phyloP scores from a whole-genome alignment of 305 asterid genomes.

The Fraxinus latifolia region DNA sequence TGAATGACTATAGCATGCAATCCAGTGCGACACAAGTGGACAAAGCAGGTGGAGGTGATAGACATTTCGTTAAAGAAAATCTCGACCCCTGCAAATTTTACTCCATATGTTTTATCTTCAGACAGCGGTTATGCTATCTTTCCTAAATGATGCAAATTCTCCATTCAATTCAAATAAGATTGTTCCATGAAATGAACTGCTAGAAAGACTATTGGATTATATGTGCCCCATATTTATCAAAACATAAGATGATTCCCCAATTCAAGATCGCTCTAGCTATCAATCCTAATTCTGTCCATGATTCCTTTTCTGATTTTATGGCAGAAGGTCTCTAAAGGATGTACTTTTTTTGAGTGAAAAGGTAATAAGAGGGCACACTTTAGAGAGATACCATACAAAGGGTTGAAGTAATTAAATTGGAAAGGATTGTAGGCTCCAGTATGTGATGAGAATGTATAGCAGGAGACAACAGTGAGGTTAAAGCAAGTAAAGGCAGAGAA shows the following conservation, averaged over 20 bases:
- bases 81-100: background rate
- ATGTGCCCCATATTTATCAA: background rate
- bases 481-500: background rate
- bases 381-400: background rate
- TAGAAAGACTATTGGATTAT: background rate
- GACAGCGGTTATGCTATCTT: background rate
- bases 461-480: background rate
- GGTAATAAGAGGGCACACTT: background rate
- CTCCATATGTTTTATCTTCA: background rate
- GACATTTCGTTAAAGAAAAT: background rate
- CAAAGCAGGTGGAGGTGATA: background rate
- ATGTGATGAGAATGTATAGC: background rate
- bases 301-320: background rate
- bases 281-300: background rate
- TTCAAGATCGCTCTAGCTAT: background rate
- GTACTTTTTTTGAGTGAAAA: background rate
- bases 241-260: background rate
- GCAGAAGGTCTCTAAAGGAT: background rate
- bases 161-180: background rate
- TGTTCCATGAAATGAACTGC: background rate
- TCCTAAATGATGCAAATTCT: background rate
- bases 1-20: background rate
- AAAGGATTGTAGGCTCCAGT: background rate
- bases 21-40: background rate
- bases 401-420: background rate